A percentile compares a stretch with the other conserved stretches of the same genome.
phyloP scores from a whole-genome alignment of 306 rosid genomes.

The Quercus berberidifolia region DNA sequence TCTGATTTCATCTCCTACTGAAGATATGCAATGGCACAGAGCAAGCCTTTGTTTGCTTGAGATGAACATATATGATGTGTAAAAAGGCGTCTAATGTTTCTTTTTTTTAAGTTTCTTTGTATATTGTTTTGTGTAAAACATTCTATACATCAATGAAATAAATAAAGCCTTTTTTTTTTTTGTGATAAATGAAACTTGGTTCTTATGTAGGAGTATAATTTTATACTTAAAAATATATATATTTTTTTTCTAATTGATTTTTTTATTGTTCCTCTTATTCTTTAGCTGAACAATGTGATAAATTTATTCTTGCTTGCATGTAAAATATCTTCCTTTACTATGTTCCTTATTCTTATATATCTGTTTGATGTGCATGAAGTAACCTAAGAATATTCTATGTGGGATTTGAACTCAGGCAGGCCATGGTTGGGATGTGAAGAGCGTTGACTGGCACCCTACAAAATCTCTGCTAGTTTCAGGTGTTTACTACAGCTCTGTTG shows the following conservation, averaged over 20 bases:
- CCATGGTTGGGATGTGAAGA: slow-evolving; percentile 99
- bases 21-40: background rate
- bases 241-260: too few species aligned
- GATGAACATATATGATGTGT: background rate
- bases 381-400: slow-evolving; percentile 36
- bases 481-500: slow-evolving; percentile 28
- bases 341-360: background rate
- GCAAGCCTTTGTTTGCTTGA: background rate
- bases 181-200: too few species aligned
- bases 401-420: slow-evolving; percentile 97
- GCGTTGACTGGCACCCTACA: slow-evolving; percentile 99
- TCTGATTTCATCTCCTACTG: background rate
- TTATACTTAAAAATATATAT: too few species aligned
- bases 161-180: too few species aligned
- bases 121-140: background rate
- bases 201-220: too few species aligned
- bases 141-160: too few species aligned
- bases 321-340: background rate
- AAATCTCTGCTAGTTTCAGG: slow-evolving; percentile 95
- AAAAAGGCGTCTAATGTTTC: background rate
- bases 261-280: background rate
- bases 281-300: slow-evolving; percentile 4
- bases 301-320: slow-evolving; percentile 7
- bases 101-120: background rate
- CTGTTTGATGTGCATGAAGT: slow-evolving; percentile 28